These are phyloP conservation scores for Dillenia turbinata DNA, from an alignment of 164 flowering plant species.

Conservation along the genomic window DNA sequence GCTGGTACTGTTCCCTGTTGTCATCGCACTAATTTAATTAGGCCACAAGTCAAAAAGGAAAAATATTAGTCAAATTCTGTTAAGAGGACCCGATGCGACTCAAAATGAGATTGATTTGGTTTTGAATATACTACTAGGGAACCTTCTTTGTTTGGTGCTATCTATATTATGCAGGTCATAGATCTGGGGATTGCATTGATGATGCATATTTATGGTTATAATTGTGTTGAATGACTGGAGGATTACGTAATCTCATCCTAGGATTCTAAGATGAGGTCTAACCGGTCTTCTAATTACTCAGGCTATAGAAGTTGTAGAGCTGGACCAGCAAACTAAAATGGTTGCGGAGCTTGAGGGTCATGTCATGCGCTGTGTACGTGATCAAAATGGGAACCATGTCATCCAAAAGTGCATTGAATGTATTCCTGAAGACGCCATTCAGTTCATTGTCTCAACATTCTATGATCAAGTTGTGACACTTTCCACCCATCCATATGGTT, in stretches of 20 bases:
- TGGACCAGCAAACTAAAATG: conserved; percentile 91
- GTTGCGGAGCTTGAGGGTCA: conserved; percentile 91
- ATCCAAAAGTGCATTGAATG: conserved; percentile 98
- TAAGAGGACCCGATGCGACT: no score
- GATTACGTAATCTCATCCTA: no score
- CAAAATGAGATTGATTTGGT: no score
- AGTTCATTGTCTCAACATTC: conserved; percentile 76
- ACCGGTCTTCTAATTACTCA: conserved; percentile 10
- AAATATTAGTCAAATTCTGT: no score
- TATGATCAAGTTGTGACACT: conserved; percentile 87
- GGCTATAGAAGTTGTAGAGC: conserved; percentile 97
- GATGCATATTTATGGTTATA: no score
- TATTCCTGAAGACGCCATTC: conserved; percentile 88
- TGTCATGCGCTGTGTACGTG: conserved; percentile 93
- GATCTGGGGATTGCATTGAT: no score
- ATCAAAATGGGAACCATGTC: conserved; percentile 99
- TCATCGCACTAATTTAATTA: no score
- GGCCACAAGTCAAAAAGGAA: no score
- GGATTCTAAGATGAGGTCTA: no score
- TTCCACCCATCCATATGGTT: conserved; percentile 96
- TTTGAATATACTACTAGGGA: no score
- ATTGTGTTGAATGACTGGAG: no score
- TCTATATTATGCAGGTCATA: conserved; percentile 35
- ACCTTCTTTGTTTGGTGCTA: not conserved
- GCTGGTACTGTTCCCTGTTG: no score